These are phyloP conservation scores for Alternaria consortialis DNA, from an alignment of 2,329 filamentous ascomycete genomes.

Conservation along the genomic window DNA sequence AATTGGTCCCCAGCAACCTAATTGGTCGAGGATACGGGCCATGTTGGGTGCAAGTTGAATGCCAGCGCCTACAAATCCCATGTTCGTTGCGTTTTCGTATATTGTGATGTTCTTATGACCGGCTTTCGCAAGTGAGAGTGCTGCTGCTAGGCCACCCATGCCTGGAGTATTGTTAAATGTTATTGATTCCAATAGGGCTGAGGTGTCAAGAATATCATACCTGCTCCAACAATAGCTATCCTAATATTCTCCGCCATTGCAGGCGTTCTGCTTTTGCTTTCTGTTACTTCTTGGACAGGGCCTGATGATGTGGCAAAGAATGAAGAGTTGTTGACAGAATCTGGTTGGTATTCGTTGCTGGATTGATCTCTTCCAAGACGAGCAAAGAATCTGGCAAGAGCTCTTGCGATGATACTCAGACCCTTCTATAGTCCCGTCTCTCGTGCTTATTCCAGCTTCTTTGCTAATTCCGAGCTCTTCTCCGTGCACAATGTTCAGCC, in stretches of 20 bases:
- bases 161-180: conserved; percentile 57
- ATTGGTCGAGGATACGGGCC: conserved; percentile 74
- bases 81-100: conserved; percentile 75
- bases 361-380: background rate
- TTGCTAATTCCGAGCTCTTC: conserved; percentile 7
- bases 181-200: background rate
- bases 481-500: conserved; percentile 2
- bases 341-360: background rate
- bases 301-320: background rate
- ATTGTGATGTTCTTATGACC: conserved; percentile 78
- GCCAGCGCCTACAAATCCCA: conserved; percentile 84
- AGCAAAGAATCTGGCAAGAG: background rate
- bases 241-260: conserved; percentile 42
- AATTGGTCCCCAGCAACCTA: conserved; percentile 78
- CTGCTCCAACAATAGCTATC: conserved; percentile 48
- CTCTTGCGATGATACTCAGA: background rate
- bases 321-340: background rate
- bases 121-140: conserved; percentile 76
- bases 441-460: conserved; percentile 4
- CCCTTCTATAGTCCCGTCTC: background rate
- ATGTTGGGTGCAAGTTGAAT: conserved; percentile 88
- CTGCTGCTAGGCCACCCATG: conserved; percentile 79
- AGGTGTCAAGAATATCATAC: conserved; percentile 20
- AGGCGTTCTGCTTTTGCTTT: background rate
- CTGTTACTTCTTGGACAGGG: background rate